These are phyloP conservation scores for Mucor irregularis DNA, from an alignment of 371 early-diverging fungal species.

Conservation along the genomic window DNA sequence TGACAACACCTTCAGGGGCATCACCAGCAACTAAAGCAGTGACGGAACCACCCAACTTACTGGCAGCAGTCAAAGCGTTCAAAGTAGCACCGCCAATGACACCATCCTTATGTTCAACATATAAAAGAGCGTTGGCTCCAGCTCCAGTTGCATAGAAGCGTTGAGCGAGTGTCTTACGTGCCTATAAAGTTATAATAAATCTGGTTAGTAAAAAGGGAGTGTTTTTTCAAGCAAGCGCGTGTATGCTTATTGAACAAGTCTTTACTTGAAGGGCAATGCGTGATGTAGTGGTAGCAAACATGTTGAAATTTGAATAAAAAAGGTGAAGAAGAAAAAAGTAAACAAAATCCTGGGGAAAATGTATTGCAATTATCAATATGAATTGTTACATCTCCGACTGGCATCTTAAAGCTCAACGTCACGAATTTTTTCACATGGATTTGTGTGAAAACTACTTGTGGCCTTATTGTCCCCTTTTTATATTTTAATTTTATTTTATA, in stretches of 20 bases:
- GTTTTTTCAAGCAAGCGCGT: neutral
- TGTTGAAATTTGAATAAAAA: constrained; percentile 2
- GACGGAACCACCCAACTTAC: constrained; percentile 74
- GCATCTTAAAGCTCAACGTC: too few species aligned
- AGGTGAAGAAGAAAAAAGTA: constrained; percentile 5
- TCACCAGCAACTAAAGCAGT: constrained; percentile 90
- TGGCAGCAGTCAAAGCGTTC: constrained; percentile 90
- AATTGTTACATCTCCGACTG: too few species aligned
- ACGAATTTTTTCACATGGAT: too few species aligned
- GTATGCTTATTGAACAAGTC: neutral
- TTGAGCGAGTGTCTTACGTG: constrained; percentile 37
- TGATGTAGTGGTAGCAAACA: constrained; percentile 22
- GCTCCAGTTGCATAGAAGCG: constrained; percentile 65
- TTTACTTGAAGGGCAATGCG: constrained; percentile 38
- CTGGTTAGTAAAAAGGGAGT: neutral
- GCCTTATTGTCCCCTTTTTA: too few species aligned
- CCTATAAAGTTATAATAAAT: constrained; percentile 17
- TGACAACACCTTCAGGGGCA: constrained; percentile 73
- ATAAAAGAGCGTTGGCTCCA: constrained; percentile 75
- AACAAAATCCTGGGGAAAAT: constrained; percentile 14
- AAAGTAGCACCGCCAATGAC: constrained; percentile 74
- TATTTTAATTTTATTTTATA: too few species aligned
- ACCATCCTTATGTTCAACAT: constrained; percentile 89
- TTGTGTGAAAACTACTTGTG: too few species aligned
- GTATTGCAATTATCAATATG: neutral